phyloP scores from a whole-genome alignment of 805 yeast genomes.

The Barnettozyma pratensis region DNA sequence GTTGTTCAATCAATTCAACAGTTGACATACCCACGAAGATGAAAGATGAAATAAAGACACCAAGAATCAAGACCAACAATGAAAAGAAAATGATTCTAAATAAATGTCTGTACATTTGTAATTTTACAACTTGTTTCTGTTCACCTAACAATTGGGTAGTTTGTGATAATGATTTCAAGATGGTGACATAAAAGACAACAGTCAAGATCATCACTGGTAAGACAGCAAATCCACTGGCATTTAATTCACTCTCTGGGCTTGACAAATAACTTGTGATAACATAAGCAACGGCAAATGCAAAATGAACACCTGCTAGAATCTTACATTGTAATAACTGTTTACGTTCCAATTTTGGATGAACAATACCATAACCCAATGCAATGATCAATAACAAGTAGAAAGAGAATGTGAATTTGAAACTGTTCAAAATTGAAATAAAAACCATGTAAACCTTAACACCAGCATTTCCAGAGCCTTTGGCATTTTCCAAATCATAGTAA shows the following conservation, averaged over 20 bases:
- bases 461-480: conserved; percentile 40
- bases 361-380: conserved; percentile 92
- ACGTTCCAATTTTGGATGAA: conserved; percentile 75
- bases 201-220: conserved; percentile 71
- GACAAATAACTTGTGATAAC: conserved; percentile 49
- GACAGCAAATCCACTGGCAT: conserved; percentile 51
- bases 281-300: conserved; percentile 48
- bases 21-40: conserved; percentile 69
- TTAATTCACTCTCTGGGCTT: conserved; percentile 44
- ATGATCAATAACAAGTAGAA: conserved; percentile 83
- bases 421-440: conserved; percentile 72
- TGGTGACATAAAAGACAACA: conserved; percentile 67
- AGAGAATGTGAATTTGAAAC: conserved; percentile 80
- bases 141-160: conserved; percentile 71
- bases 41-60: conserved; percentile 65
- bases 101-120: conserved; percentile 76
- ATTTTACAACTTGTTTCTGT: conserved; percentile 89
- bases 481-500: conserved; percentile 78
- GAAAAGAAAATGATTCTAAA: conserved; percentile 73
- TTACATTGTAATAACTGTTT: conserved; percentile 68
- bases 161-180: conserved; percentile 63
- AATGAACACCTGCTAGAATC: conserved; percentile 52
- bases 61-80: conserved; percentile 61
- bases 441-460: conserved; percentile 71
- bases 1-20: conserved; percentile 71